These are phyloP conservation scores for Annulohypoxylon maeteangense DNA, from an alignment of 495 filamentous ascomycete species.

Conservation along the genomic window DNA sequence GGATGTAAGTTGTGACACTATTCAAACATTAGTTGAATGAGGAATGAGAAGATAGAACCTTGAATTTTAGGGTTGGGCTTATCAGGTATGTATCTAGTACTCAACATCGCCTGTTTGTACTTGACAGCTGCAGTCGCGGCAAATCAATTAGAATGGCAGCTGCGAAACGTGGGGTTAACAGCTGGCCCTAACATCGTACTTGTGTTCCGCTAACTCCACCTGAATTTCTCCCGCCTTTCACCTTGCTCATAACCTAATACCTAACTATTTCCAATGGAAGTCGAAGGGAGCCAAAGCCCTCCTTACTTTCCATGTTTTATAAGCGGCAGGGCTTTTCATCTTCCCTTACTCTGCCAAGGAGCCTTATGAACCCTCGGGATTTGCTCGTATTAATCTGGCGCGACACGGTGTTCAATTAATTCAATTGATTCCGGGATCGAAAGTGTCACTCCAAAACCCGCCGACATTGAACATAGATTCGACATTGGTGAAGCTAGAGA, in stretches of 20 bases:
- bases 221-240: slow-evolving; percentile 2
- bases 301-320: slow-evolving; percentile 8
- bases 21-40: background rate
- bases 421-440: slow-evolving; percentile 26
- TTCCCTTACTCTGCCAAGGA: background rate
- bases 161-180: background rate
- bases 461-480: background rate
- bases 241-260: background rate
- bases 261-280: slow-evolving; percentile 9
- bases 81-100: background rate
- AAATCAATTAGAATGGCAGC: background rate
- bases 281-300: background rate
- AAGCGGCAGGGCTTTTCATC: slow-evolving; percentile 1
- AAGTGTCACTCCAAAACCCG: slow-evolving; percentile 24
- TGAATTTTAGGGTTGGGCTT: no score
- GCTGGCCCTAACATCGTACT: slow-evolving; percentile 11
- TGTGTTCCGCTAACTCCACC: slow-evolving; percentile 1
- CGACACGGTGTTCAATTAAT: slow-evolving; percentile 39
- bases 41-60: background rate
- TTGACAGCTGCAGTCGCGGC: background rate
- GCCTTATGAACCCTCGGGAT: background rate
- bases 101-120: background rate
- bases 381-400: slow-evolving; percentile 26
- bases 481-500: slow-evolving; percentile 10
- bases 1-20: background rate